Base-by-base conservation (phyloP, 345 rosid species). In the Lumnitzera littorea region DNA sequence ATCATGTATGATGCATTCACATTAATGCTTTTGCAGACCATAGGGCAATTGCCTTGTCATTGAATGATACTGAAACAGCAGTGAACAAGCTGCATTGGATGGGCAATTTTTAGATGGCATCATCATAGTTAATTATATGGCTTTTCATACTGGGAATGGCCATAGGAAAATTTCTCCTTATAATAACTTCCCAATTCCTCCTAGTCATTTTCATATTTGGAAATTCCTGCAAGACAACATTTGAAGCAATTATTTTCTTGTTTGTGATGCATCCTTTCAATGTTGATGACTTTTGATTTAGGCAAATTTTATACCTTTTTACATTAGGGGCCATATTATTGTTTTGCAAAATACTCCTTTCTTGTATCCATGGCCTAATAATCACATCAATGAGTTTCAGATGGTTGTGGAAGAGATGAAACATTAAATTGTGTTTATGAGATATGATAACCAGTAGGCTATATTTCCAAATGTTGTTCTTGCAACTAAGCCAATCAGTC, bases 241-340 rank as follows among this genome's bases (percentile, higher is more conserved):
- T 79, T 15, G 76, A 79, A 56, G 70, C 76, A 0, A 63, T 75
- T 29, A 76, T 79, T 54, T 79, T 79, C 78, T 62, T 79, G 59
- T 79, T 79, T 65, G 58, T 75, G 48, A 73, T 75, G 56, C 83
- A 79, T 31, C 83, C 83, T 4, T 79, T 72, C 53, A 80, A 79
- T 10, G 80, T 79, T 0, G 84, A 80, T 6, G 84, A 79, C 54
- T 59, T 76, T 24, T 79, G 27, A n/a, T 15, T 24, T 9, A 2
- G 1, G 51, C 17, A 5, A 24, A 24, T 48, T 12, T 48, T 15
- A 17, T 29, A 49, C 17, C 49, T 17, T 12, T 17, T 13, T 55
- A 36, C 54, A 27, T 2, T 31, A 29, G 23, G 56, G 15, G 12
- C 12, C 13, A 20, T 20, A 41, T 41, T 4, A 13, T 16, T 31